These are phyloP conservation scores for Periconia sp. DNA, from an alignment of 2,329 filamentous ascomycete species.

Conservation along the genomic window DNA sequence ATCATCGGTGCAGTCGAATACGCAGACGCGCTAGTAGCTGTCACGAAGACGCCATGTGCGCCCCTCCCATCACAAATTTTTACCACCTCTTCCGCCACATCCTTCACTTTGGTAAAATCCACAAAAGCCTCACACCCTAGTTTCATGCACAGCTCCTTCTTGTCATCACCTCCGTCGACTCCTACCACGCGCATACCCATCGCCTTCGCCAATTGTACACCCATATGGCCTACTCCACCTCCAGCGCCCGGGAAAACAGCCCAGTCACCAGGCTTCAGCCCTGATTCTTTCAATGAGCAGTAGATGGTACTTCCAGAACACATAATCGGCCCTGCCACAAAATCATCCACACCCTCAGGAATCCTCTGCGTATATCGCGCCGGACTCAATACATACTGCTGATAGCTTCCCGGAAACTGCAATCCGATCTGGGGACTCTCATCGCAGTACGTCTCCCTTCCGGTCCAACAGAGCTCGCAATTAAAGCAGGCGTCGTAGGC, in stretches of 20 bases:
- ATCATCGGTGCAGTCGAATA: conserved; percentile 37
- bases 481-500: conserved; percentile 58
- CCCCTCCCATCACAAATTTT: conserved; percentile 35
- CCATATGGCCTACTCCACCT: conserved; percentile 62
- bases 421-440: conserved; percentile 54
- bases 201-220: conserved; percentile 51
- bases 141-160: conserved; percentile 28
- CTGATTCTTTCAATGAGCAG: conserved; percentile 58
- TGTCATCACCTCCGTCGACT: conserved; percentile 32
- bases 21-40: conserved; percentile 25
- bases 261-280: conserved; percentile 59
- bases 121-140: conserved; percentile 37
- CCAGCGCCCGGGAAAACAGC: conserved; percentile 62
- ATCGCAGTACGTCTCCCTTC: conserved; percentile 27
- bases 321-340: conserved; percentile 63
- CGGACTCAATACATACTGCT: conserved; percentile 53
- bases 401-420: conserved; percentile 53
- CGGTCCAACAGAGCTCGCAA: conserved; percentile 55
- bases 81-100: conserved; percentile 33
- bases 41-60: conserved; percentile 41
- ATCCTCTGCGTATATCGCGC: conserved; percentile 59
- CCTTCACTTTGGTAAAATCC: conserved; percentile 32
- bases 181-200: conserved; percentile 39
- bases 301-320: conserved; percentile 63
- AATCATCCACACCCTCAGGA: conserved; percentile 59